phyloP scores from a whole-genome alignment of 768 basidiomycete species.

The Phaeotremella skinneri region DNA sequence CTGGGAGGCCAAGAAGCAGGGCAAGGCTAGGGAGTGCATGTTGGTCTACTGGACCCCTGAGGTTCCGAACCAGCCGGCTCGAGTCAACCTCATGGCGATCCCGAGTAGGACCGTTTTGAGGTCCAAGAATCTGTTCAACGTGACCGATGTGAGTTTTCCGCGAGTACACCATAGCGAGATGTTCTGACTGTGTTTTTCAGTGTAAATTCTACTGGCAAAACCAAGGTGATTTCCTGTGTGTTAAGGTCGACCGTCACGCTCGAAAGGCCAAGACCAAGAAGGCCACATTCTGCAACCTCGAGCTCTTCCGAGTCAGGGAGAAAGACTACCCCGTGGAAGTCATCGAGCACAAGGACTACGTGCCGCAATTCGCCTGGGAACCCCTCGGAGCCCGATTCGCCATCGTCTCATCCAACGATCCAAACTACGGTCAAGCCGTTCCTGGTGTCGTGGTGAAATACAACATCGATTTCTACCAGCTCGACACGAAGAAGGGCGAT shows the following conservation, averaged over 20 bases:
- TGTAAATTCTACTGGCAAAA: slow-evolving; percentile 99
- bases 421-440: slow-evolving; percentile 83
- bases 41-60: slow-evolving; percentile 98
- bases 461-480: slow-evolving; percentile 91
- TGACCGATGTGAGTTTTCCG: slow-evolving; percentile 72
- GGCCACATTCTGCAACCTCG: slow-evolving; percentile 94
- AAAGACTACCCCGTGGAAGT: slow-evolving; percentile 98
- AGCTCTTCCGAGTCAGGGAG: slow-evolving; percentile 95
- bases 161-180: not conserved
- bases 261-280: slow-evolving; percentile 79
- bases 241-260: slow-evolving; percentile 97
- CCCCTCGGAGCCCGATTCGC: slow-evolving; percentile 96
- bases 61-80: slow-evolving; percentile 90
- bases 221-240: slow-evolving; percentile 95
- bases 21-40: slow-evolving; percentile 74
- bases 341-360: slow-evolving; percentile 93
- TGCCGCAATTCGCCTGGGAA: slow-evolving; percentile 97
- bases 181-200: slow-evolving; percentile 54
- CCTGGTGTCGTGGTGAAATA: slow-evolving; percentile 95
- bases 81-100: slow-evolving; percentile 87
- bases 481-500: slow-evolving; percentile 86
- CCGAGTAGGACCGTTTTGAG: slow-evolving; percentile 79
- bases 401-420: slow-evolving; percentile 89
- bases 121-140: slow-evolving; percentile 96
- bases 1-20: slow-evolving; percentile 66